phyloP scores from a whole-genome alignment of 2,329 filamentous ascomycete genomes.

The Mollisiaceae sp. region DNA sequence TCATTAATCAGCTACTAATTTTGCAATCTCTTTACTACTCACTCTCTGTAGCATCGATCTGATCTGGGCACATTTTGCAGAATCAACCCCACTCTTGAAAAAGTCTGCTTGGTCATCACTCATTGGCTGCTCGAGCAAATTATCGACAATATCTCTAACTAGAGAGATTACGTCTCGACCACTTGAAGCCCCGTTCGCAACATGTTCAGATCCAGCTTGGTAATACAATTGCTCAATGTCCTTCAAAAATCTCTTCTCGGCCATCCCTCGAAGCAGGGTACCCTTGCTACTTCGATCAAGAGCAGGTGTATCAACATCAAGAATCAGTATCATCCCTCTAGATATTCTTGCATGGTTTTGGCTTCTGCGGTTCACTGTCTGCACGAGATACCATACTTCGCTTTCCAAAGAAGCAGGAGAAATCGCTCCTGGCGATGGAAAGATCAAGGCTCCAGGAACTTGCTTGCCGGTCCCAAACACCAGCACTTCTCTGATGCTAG shows the following conservation, averaged over 20 bases:
- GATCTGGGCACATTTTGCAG: slow-evolving; percentile 41
- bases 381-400: slow-evolving; percentile 49
- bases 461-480: slow-evolving; percentile 65
- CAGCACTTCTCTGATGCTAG: slow-evolving; percentile 57
- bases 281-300: slow-evolving; percentile 69
- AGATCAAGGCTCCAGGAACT: slow-evolving; percentile 60
- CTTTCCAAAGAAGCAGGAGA: slow-evolving; percentile 44
- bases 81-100: slow-evolving; percentile 64
- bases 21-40: background rate
- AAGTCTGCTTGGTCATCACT: slow-evolving; percentile 52
- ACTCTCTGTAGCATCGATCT: slow-evolving; percentile 27
- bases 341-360: slow-evolving; percentile 58
- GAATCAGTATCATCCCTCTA: slow-evolving; percentile 54
- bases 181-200: background rate
- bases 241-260: slow-evolving; percentile 54
- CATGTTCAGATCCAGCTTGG: slow-evolving; percentile 6
- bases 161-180: background rate
- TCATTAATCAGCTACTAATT: background rate
- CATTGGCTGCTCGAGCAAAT: slow-evolving; percentile 41
- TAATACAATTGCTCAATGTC: slow-evolving; percentile 54
- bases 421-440: slow-evolving; percentile 48
- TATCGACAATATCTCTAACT: slow-evolving; percentile 44
- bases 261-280: slow-evolving; percentile 57
- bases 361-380: slow-evolving; percentile 53
- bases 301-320: slow-evolving; percentile 34